A percentile compares a stretch with the other conserved stretches of the same genome.
Evolutionary conservation across 2,329 filamentous ascomycete genomes (phyloP).

Genomic region (Alternaria gansuensis): DNA sequence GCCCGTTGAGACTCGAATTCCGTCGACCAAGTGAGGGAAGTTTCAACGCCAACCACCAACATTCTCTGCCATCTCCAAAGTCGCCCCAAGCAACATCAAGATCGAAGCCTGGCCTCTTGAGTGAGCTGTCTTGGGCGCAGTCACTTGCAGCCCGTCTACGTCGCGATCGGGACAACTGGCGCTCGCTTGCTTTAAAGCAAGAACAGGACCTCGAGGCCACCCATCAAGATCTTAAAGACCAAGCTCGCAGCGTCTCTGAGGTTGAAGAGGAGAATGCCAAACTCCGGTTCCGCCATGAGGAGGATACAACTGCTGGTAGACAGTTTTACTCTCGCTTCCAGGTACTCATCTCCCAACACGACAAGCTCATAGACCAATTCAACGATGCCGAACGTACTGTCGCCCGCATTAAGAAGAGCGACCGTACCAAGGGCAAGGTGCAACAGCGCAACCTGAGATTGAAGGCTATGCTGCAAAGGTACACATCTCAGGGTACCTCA

Average conservation of each 20-base stretch:
- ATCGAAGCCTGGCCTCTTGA: slow-evolving; percentile 4
- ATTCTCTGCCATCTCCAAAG: neutral
- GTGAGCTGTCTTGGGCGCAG: slow-evolving; percentile 12
- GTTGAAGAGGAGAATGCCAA: slow-evolving; percentile 5
- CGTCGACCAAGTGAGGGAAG: neutral
- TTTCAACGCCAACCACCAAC: neutral
- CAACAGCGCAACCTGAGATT: slow-evolving; percentile 28
- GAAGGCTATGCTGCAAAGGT: slow-evolving; percentile 21
- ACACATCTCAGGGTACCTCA: neutral
- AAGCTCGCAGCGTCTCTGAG: neutral
- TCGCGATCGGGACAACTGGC: slow-evolving; percentile 19
- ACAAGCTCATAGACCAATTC: slow-evolving; percentile 19
- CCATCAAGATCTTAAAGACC: slow-evolving; percentile 7
- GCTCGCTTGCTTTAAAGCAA: slow-evolving; percentile 9
- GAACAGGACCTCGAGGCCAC: slow-evolving; percentile 2
- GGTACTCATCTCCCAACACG: slow-evolving; percentile 7
- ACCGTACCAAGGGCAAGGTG: slow-evolving; percentile 30
- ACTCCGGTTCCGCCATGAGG: slow-evolving; percentile 12
- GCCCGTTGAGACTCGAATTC: neutral
- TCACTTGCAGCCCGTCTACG: slow-evolving; percentile 16
- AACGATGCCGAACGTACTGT: slow-evolving; percentile 15
- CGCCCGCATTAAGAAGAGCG: slow-evolving; percentile 24
- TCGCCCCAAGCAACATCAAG: neutral
- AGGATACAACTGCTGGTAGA: slow-evolving; percentile 4
- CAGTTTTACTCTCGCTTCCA: slow-evolving; percentile 8